phyloP scores from a whole-genome alignment of 768 basidiomycete genomes.

The Sistotremastrum niveocremeum region DNA sequence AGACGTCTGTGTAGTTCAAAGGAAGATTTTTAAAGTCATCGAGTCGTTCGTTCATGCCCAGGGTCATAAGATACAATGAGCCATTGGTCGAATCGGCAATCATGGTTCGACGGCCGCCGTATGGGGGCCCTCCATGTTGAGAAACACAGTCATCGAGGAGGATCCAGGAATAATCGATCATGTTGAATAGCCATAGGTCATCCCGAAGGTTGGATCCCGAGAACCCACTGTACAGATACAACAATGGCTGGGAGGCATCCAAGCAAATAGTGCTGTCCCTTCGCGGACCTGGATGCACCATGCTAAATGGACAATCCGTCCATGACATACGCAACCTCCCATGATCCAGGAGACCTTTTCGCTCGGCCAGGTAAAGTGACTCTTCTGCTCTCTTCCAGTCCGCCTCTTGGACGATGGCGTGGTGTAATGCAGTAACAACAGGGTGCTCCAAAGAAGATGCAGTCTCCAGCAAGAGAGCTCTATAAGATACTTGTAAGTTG shows the following conservation, averaged over 20 bases:
- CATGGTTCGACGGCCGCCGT: not conserved
- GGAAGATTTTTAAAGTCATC: too few species aligned
- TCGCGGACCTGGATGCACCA: constrained; percentile 50
- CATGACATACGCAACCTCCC: constrained; percentile 46
- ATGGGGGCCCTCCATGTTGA: not conserved
- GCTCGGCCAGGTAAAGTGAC: constrained; percentile 34
- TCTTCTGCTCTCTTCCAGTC: constrained; percentile 47
- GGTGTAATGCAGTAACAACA: constrained; percentile 50
- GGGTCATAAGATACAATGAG: too few species aligned
- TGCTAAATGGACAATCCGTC: constrained; percentile 31
- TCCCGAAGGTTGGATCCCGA: constrained; percentile 58
- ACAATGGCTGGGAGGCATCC: constrained; percentile 42
- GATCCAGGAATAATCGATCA: constrained; percentile 3
- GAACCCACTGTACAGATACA: constrained; percentile 75
- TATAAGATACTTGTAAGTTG: constrained; percentile 53
- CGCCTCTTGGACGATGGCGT: constrained; percentile 50
- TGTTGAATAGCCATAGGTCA: constrained; percentile 27
- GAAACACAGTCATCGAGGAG: not conserved
- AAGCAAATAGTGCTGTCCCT: constrained; percentile 80
- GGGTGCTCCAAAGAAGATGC: constrained; percentile 55
- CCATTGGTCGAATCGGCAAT: not conserved
- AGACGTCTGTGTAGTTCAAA: too few species aligned
- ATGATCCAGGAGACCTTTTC: constrained; percentile 49
- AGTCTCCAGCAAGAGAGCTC: constrained; percentile 40
- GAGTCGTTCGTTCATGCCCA: too few species aligned